A percentile compares a stretch with the other conserved stretches of the same genome.
Conservation (phyloP, 176 grass and related monocot species). For the Eragrostis nindensis region DNA sequence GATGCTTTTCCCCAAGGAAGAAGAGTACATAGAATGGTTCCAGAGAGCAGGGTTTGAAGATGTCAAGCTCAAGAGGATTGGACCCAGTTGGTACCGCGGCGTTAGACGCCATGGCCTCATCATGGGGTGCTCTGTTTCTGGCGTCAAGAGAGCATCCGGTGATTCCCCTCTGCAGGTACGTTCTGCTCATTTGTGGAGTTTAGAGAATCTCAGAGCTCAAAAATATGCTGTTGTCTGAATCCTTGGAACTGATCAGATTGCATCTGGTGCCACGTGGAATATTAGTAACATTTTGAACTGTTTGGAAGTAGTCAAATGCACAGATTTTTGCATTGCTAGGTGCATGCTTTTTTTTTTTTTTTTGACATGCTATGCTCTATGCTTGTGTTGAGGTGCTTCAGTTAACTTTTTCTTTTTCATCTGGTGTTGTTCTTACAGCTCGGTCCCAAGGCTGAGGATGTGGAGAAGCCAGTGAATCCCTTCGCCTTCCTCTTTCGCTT, state of each 20-base stretch:
- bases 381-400: too few relatives aligned
- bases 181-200: too few relatives aligned
- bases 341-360: too few relatives aligned
- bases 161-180: constrained; percentile 66
- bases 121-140: constrained; percentile 77
- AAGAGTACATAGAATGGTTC: constrained; percentile 77
- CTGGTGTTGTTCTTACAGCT: constrained; percentile 51
- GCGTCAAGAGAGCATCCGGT: constrained; percentile 54
- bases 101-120: constrained; percentile 69
- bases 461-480: constrained; percentile 60
- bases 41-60: constrained; percentile 73
- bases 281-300: too few relatives aligned
- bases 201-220: too few relatives aligned
- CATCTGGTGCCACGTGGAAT: too few relatives aligned
- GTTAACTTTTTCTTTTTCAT: not conserved
- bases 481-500: constrained; percentile 56
- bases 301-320: too few relatives aligned
- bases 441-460: constrained; percentile 67
- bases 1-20: constrained; percentile 78
- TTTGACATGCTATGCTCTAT: too few relatives aligned
- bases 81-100: constrained; percentile 73
- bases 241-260: too few relatives aligned
- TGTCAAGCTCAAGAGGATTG: constrained; percentile 65
- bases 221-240: too few relatives aligned
- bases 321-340: not conserved